These are phyloP conservation scores for Fusarium hainanense DNA, from an alignment of 2,329 filamentous ascomycete species.

Conservation along the genomic window DNA sequence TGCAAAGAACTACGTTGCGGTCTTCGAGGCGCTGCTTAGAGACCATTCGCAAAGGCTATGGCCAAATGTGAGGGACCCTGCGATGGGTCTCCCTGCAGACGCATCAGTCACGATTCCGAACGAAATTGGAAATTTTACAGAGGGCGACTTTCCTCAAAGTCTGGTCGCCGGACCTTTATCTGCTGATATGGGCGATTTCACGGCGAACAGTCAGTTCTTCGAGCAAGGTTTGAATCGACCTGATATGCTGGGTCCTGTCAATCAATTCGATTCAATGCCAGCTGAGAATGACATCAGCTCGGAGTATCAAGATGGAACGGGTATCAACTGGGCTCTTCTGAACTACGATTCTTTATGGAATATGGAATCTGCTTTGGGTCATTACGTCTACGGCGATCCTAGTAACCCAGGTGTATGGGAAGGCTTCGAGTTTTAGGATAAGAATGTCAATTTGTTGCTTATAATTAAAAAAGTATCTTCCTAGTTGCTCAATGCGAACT, in stretches of 20 bases:
- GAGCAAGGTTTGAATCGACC: not conserved
- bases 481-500: slow-evolving; percentile 23
- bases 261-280: not conserved
- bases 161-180: not conserved
- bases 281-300: accelerated
- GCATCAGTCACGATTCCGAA: not conserved
- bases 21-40: slow-evolving; percentile 28
- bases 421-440: not conserved
- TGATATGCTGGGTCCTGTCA: not conserved
- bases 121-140: accelerated
- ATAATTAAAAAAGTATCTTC: not conserved
- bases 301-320: slow-evolving; percentile 4
- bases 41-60: slow-evolving; percentile 22
- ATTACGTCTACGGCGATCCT: slow-evolving; percentile 29
- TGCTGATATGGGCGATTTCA: not conserved
- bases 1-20: slow-evolving; percentile 30
- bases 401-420: slow-evolving; percentile 10
- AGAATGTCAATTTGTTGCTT: not conserved
- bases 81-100: not conserved
- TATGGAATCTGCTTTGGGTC: slow-evolving; percentile 26
- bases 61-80: not conserved
- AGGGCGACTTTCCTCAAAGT: accelerated
- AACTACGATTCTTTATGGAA: slow-evolving; percentile 30
- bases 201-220: not conserved
- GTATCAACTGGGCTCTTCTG: slow-evolving; percentile 16